Percentiles rank a stretch among this genome's conserved stretches.
Evolutionary conservation across 305 asterid species (phyloP).

Genomic region (Fraxinus velutina): DNA sequence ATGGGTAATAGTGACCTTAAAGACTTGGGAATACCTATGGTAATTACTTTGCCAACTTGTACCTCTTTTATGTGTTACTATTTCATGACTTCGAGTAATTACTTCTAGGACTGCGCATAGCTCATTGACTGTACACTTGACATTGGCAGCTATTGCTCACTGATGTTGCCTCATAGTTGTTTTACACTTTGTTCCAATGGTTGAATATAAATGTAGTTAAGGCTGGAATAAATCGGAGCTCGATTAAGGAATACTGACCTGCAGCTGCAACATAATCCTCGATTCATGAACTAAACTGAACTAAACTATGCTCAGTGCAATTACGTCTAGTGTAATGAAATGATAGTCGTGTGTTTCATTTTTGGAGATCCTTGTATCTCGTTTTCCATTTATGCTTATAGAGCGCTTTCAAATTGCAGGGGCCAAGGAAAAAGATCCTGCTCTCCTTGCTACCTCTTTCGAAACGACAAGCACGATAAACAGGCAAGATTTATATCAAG

Average conservation of each 20-base stretch:
- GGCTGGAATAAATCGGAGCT: background rate
- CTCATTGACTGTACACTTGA: slow-evolving; percentile 3
- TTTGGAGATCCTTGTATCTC: background rate
- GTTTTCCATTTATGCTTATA: slow-evolving; percentile 1
- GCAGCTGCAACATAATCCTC: background rate
- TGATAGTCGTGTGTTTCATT: background rate
- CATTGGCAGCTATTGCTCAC: background rate
- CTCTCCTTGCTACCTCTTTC: slow-evolving; percentile 54
- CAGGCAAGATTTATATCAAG: slow-evolving; percentile 15
- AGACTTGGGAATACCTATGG: slow-evolving; percentile 94
- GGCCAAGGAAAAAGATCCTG: slow-evolving; percentile 82
- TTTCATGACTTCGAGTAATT: background rate
- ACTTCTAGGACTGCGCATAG: background rate
- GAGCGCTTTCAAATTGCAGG: slow-evolving; percentile 42
- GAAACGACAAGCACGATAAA: slow-evolving; percentile 47
- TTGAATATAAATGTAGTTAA: background rate
- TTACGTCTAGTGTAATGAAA: background rate
- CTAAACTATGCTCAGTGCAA: background rate
- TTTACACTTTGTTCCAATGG: background rate
- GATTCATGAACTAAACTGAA: background rate
- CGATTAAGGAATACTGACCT: background rate
- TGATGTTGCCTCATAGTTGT: slow-evolving; percentile 1
- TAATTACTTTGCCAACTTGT: slow-evolving; percentile 27
- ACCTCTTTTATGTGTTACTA: background rate
- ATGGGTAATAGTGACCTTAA: slow-evolving; percentile 83